These are phyloP conservation scores for Nemophila menziesii DNA, from an alignment of 257 asterid genomes.

Conservation along the genomic window DNA sequence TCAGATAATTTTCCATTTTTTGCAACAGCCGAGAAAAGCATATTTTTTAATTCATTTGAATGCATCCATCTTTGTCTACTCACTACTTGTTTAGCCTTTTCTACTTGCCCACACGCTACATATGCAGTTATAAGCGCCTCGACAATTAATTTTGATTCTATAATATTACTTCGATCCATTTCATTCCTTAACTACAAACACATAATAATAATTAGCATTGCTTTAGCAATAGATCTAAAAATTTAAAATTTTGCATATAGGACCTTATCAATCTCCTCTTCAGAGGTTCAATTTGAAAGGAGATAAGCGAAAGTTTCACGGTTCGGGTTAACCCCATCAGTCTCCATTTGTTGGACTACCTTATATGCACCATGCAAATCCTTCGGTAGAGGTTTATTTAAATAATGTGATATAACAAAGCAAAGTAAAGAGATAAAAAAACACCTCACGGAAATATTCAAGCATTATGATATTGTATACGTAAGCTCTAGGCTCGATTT, in stretches of 20 bases:
- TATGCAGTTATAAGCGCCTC: constrained; percentile 80
- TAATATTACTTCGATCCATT: constrained; percentile 38
- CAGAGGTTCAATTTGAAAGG: constrained; percentile 41
- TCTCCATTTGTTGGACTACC: constrained; percentile 78
- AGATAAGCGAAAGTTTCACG: constrained; percentile 71
- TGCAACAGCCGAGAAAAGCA: constrained; percentile 79
- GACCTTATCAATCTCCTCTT: constrained; percentile 67
- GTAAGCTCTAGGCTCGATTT: constrained; percentile 39
- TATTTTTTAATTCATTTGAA: constrained; percentile 54
- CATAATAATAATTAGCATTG: too few species aligned
- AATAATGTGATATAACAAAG: too few species aligned
- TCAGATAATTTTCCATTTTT: constrained; percentile 57
- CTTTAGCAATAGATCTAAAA: too few species aligned
- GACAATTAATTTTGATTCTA: constrained; percentile 48
- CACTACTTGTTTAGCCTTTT: constrained; percentile 66
- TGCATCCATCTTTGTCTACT: constrained; percentile 34
- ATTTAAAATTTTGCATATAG: too few species aligned
- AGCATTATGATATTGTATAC: constrained; percentile 65
- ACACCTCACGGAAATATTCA: constrained; percentile 83
- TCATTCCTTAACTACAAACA: constrained; percentile 47
- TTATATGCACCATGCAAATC: constrained; percentile 31
- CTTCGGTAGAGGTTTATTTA: constrained; percentile 76
- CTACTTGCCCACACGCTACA: constrained; percentile 65
- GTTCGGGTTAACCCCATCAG: constrained; percentile 65
- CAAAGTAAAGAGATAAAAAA: too few species aligned